Evolutionary conservation across 202 grass and related monocot genomes (phyloP).

Genomic region (Bolboschoenoplectus hybrid): DNA sequence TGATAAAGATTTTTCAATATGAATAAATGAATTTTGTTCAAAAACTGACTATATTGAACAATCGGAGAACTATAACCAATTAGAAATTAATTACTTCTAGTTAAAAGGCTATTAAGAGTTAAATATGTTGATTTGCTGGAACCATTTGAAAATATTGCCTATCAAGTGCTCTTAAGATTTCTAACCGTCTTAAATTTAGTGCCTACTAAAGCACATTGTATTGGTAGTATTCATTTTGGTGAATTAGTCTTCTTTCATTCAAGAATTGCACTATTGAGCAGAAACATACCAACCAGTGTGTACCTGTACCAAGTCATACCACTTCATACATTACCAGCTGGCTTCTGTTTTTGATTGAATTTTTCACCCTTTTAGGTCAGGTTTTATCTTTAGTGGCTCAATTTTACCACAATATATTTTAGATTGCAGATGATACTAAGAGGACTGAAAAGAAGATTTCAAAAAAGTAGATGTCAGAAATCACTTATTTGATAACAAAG

Average conservation of each 20-base stretch:
- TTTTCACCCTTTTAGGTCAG: neutral
- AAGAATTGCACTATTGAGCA: neutral
- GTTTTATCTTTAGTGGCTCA: neutral
- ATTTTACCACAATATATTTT: neutral
- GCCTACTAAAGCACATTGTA: neutral
- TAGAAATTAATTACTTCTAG: neutral
- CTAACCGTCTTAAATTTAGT: neutral
- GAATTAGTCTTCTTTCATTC: neutral
- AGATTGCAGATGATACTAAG: neutral
- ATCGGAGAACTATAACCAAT: neutral
- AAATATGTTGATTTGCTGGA: neutral
- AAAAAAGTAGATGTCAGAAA: neutral
- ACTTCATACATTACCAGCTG: neutral
- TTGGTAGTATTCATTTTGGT: neutral
- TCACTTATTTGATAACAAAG: neutral
- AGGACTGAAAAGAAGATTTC: neutral
- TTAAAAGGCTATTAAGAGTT: neutral
- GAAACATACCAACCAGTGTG: neutral
- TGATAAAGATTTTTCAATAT: conserved; percentile 13
- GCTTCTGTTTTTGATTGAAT: neutral
- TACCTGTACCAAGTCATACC: neutral
- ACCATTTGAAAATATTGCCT: neutral
- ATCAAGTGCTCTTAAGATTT: neutral
- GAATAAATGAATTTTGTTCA: neutral
- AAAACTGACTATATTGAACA: neutral